These are phyloP conservation scores for Vaccinium vitisidaea DNA, from an alignment of 148 eudicot species.

Conservation along the genomic window DNA sequence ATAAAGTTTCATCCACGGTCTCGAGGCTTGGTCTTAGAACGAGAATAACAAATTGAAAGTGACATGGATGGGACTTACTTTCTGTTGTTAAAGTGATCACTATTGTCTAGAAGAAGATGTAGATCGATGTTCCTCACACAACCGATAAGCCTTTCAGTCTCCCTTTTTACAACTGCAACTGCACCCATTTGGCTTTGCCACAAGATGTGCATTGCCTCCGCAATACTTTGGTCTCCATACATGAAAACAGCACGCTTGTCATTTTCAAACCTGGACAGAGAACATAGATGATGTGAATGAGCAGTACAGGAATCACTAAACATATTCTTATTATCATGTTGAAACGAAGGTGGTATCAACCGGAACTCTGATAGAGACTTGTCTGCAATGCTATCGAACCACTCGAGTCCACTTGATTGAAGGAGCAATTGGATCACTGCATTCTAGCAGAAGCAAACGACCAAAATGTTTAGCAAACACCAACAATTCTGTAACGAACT, in stretches of 20 bases:
- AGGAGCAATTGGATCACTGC: constrained; percentile 47
- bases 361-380: constrained; percentile 35
- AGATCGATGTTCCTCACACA: constrained; percentile 33
- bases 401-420: constrained; percentile 45
- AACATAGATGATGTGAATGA: not conserved
- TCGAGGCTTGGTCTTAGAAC: not conserved
- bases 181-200: constrained; percentile 30
- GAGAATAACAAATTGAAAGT: not conserved
- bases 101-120: constrained; percentile 34
- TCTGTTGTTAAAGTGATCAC: constrained; percentile 22
- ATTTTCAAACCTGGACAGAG: constrained; percentile 26
- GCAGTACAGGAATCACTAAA: not conserved
- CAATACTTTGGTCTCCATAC: constrained; percentile 36
- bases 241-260: constrained; percentile 21
- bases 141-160: constrained; percentile 33
- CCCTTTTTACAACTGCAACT: constrained; percentile 39
- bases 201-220: constrained; percentile 29
- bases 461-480: not conserved
- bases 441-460: constrained; percentile 25
- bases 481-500: not conserved
- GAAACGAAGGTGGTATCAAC: constrained; percentile 14
- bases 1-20: not conserved
- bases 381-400: constrained; percentile 50
- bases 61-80: constrained; percentile 22
- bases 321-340: not conserved